Base-by-base conservation (phyloP, 352 stramenopile species). In the Phytophthora macrochlamydospora region DNA sequence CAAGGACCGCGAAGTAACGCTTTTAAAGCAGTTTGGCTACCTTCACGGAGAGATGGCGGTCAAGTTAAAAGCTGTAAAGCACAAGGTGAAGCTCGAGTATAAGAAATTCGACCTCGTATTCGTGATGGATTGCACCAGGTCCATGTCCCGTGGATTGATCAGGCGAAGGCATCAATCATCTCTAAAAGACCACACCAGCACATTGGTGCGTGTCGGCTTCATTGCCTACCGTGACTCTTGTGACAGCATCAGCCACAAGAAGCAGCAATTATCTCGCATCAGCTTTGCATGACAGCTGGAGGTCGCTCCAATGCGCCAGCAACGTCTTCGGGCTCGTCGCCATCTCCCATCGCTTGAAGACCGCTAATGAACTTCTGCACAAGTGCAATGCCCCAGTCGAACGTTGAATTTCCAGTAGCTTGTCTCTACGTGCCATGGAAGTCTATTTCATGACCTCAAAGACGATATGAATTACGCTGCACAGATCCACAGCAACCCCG, bases 211-310 rank as follows among this genome's bases (percentile, higher is more conserved):
- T 1, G 60, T 79, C 7, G 74, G 74, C 1, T 81, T 86, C 65
- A 68, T 83, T 5, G 76, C 61, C 1, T 85, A 83, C 35, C 73
- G 77, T 14, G 71, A 83, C n/a, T 85, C 79, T 30, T 77, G 70
- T 32, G 71, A 78, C 30, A 63, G 62, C 24, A 9, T 9, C 43
- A 70, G 0, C 65, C 74, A 2, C 46, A 79, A 4, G 12, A 82
- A 33, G 38, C 28, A 38, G 68, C 79, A 0, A 33, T 52, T 0
- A 2, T n/a, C 0, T 81, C 83, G 43, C 75, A 81, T 45, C 7
- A 28, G 2, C 46, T 4, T 1, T 54, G 81, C 5, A 0, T 4
- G 7, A 69, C 77, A 0, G 61, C 63, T 63, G 74, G 74, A 7
- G 74, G 71, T 13, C 63, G 71, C 7, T 74, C 79, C 59, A 51